phyloP scores from a whole-genome alignment of 805 yeast genomes.

The Saturnispora kantuleensis region DNA sequence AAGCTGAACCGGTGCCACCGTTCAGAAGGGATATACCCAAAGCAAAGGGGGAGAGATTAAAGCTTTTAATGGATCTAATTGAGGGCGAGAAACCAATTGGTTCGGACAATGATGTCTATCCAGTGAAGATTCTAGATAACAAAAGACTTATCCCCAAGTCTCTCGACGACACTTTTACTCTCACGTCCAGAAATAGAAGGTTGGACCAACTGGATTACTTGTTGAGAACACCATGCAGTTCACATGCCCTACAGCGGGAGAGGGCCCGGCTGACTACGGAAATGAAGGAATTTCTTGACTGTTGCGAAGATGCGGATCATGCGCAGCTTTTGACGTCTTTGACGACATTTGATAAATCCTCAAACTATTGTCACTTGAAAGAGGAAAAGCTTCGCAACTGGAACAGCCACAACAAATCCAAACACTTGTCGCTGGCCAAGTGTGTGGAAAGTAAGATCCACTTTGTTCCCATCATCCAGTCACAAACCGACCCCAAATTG shows the following conservation, averaged over 20 bases:
- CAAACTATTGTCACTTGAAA: constrained; percentile 23
- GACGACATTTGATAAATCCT: constrained; percentile 19
- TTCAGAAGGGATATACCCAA: constrained; percentile 12
- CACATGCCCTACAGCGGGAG: constrained; percentile 30
- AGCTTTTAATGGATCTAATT: constrained; percentile 15
- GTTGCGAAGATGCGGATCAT: constrained; percentile 38
- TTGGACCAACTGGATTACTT: constrained; percentile 20
- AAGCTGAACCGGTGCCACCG: not conserved
- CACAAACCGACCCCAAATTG: constrained; percentile 55
- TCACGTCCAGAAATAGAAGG: constrained; percentile 21
- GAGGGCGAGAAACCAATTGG: constrained; percentile 14
- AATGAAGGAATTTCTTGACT: constrained; percentile 36
- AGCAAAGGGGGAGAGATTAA: constrained; percentile 14
- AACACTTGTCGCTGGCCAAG: constrained; percentile 18
- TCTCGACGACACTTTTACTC: constrained; percentile 21
- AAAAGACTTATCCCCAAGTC: constrained; percentile 17
- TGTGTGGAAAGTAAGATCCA: constrained; percentile 35
- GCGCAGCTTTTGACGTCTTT: constrained; percentile 16
- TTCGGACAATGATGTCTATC: constrained; percentile 18
- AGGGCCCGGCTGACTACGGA: constrained; percentile 31
- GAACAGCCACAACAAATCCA: constrained; percentile 1
- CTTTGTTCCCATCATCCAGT: constrained; percentile 43
- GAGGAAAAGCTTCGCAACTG: constrained; percentile 17
- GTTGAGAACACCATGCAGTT: constrained; percentile 27
- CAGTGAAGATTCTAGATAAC: constrained; percentile 15